Conservation (phyloP, 2,329 filamentous ascomycete species). For the Aspergillus thermomutatus region DNA sequence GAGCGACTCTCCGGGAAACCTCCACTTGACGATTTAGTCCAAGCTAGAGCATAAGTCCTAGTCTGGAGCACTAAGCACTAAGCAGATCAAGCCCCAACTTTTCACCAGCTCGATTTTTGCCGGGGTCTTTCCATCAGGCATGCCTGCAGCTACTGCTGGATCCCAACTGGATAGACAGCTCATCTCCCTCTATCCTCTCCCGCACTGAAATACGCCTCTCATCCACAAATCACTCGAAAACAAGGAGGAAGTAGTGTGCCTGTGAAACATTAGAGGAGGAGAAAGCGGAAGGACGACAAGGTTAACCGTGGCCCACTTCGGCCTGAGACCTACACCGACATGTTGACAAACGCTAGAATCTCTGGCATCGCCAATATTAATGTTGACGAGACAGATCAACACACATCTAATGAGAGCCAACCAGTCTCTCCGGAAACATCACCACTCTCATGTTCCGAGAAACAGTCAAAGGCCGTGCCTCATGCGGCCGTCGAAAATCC, state of each 20-base stretch:
- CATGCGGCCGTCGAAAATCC: not conserved
- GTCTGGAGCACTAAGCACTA: no score
- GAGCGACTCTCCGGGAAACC: not conserved
- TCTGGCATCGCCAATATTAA: conserved; percentile 12
- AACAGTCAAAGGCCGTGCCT: not conserved
- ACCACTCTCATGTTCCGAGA: conserved; percentile 3
- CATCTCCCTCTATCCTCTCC: not conserved
- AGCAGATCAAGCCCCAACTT: not conserved
- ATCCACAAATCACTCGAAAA: not conserved
- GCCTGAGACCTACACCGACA: conserved; percentile 15
- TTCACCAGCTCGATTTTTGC: not conserved
- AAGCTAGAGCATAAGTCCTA: not conserved
- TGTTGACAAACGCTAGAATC: conserved; percentile 19
- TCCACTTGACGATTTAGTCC: not conserved
- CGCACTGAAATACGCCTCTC: not conserved
- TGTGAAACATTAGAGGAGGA: not conserved
- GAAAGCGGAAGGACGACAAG: not conserved
- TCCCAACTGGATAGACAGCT: not conserved
- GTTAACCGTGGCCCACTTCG: conserved; percentile 1
- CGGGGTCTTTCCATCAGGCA: not conserved
- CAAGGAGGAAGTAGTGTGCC: not conserved
- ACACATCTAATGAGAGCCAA: conserved; percentile 1
- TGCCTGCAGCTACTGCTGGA: not conserved
- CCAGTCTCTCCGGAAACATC: not conserved
- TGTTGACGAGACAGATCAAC: conserved; percentile 10